phyloP scores from a whole-genome alignment of 768 basidiomycete genomes.

The Butyriboletus loyo region DNA sequence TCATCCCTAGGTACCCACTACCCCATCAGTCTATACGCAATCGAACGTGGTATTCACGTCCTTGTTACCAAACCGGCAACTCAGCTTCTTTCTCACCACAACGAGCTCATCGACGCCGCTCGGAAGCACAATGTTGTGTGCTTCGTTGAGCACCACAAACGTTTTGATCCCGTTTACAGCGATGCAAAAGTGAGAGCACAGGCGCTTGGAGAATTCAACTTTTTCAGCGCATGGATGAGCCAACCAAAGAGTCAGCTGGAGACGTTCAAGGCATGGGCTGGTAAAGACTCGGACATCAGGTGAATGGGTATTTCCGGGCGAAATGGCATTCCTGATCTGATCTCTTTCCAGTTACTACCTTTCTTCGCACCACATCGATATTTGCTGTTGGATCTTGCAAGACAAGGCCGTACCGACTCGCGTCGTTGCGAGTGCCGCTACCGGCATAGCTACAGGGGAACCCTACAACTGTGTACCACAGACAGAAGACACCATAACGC shows the following conservation, averaged over 20 bases:
- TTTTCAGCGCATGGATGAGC: conserved; percentile 97
- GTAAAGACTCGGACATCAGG: conserved; percentile 93
- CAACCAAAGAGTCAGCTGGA: conserved; percentile 94
- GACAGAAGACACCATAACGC: conserved; percentile 94
- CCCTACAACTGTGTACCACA: conserved; percentile 83
- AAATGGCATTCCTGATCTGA: not conserved
- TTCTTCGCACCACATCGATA: conserved; percentile 92
- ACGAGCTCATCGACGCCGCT: conserved; percentile 71
- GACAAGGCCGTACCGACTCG: conserved; percentile 74
- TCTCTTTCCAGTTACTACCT: conserved; percentile 72
- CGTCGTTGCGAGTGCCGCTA: conserved; percentile 87
- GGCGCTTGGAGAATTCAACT: conserved; percentile 86
- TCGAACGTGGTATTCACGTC: conserved; percentile 82
- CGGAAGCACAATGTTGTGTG: conserved; percentile 78
- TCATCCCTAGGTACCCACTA: conserved; percentile 67
- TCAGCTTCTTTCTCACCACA: conserved; percentile 80
- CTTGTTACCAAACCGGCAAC: conserved; percentile 93
- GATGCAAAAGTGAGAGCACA: conserved; percentile 80
- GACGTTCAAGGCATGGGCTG: conserved; percentile 95
- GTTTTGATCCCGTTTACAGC: conserved; percentile 90
- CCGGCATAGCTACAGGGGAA: conserved; percentile 86
- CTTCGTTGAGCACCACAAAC: conserved; percentile 94
- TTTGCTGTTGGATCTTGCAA: conserved; percentile 82
- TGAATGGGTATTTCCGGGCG: conserved; percentile 16
- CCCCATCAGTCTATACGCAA: conserved; percentile 81